Evolutionary conservation across 2,329 filamentous ascomycete genomes (phyloP).

Genomic region (Thielaviopsis euricoi): DNA sequence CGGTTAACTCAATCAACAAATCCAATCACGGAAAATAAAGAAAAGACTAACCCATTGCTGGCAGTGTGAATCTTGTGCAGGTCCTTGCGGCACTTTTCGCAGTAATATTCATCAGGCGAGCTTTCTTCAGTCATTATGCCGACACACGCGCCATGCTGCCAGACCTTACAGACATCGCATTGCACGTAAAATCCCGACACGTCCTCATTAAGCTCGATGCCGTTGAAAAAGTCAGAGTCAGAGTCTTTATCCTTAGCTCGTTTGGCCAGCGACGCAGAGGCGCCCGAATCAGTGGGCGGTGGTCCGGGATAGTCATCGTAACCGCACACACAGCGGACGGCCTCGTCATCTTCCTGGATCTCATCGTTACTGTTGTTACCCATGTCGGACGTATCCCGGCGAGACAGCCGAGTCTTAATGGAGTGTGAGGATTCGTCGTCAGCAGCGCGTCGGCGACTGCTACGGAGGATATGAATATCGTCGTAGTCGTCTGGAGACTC

Average conservation of each 20-base stretch:
- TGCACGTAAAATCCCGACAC: conserved; percentile 92
- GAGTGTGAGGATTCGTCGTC: conserved; percentile 32
- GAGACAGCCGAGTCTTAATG: conserved; percentile 15
- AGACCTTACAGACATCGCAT: conserved; percentile 94
- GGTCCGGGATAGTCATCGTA: conserved; percentile 88
- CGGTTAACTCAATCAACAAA: background rate
- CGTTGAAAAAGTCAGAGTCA: conserved; percentile 37
- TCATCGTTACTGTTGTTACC: conserved; percentile 43
- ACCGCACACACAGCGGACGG: conserved; percentile 89
- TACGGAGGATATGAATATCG: conserved; percentile 55
- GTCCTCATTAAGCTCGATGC: conserved; percentile 59
- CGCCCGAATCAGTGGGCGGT: conserved; percentile 36
- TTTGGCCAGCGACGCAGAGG: conserved; percentile 19
- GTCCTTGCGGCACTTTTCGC: conserved; percentile 84
- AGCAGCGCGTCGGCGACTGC: conserved; percentile 62
- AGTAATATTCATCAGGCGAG: conserved; percentile 94
- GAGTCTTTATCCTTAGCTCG: conserved; percentile 33
- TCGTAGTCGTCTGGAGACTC: conserved; percentile 50
- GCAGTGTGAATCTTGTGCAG: conserved; percentile 71
- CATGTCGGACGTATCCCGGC: conserved; percentile 32
- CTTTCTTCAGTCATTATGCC: conserved; percentile 89
- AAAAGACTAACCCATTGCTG: conserved; percentile 51
- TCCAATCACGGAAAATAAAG: background rate
- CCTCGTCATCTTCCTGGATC: conserved; percentile 75
- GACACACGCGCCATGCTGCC: conserved; percentile 96